Conservation (phyloP, 148 eudicot genomes). For the Silene uniflora region DNA sequence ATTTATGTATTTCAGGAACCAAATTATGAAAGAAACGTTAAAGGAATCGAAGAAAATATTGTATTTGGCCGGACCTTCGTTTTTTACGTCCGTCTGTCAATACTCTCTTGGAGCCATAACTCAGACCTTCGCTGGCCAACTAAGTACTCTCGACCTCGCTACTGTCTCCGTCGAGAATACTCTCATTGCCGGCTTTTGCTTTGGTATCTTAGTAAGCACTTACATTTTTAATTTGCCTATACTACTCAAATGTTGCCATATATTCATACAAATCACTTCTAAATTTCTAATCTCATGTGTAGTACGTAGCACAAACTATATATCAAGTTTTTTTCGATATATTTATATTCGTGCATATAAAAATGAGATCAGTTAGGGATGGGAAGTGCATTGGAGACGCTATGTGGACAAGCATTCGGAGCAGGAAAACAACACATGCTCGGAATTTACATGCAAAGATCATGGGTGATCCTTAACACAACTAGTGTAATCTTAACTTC, state of each 20-base stretch:
- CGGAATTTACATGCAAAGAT: conserved; percentile 71
- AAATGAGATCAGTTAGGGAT: conserved; percentile 48
- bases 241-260: too few species aligned
- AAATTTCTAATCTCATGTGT: too few species aligned
- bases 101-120: conserved; percentile 55
- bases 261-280: too few species aligned
- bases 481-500: conserved; percentile 34
- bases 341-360: not conserved
- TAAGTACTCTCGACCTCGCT: conserved; percentile 46
- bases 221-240: too few species aligned
- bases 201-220: conserved; percentile 40
- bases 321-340: too few species aligned
- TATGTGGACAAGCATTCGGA: conserved; percentile 72
- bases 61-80: conserved; percentile 46
- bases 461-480: conserved; percentile 54
- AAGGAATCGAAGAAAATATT: conserved; percentile 44
- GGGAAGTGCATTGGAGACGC: conserved; percentile 78
- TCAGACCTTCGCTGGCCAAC: conserved; percentile 45
- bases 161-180: conserved; percentile 50
- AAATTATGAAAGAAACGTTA: not conserved
- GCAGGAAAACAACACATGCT: conserved; percentile 56
- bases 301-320: too few species aligned
- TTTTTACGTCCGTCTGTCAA: conserved; percentile 42
- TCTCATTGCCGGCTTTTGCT: conserved; percentile 47
- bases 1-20: not conserved